These are phyloP conservation scores for Brasilioporus rufonigricans DNA, from an alignment of 768 basidiomycete genomes.

Conservation along the genomic window DNA sequence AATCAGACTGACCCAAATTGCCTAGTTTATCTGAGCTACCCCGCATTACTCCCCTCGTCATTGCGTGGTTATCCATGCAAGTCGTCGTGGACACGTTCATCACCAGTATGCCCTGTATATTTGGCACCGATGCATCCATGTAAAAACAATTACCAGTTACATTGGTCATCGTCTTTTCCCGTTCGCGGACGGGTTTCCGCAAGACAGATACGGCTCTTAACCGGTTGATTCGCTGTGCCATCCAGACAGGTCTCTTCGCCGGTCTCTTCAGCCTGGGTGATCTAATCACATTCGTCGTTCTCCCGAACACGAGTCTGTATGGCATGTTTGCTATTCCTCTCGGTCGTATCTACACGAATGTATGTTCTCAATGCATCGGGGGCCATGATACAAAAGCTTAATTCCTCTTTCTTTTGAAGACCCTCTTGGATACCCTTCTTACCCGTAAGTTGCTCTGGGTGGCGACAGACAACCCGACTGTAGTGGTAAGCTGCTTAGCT, in stretches of 20 bases:
- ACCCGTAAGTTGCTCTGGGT: neutral
- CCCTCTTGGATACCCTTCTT: neutral
- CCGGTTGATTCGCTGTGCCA: neutral
- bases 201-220: neutral
- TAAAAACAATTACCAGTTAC: neutral
- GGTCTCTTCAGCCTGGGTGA: neutral
- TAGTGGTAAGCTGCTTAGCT: neutral
- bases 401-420: neutral
- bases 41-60: constrained; percentile 32
- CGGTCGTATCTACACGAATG: neutral
- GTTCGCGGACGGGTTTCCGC: neutral
- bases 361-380: neutral
- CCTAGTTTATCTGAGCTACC: constrained; percentile 41
- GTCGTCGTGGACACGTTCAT: neutral
- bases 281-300: neutral
- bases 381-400: no score
- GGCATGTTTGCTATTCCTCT: neutral
- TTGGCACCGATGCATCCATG: neutral
- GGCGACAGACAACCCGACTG: neutral
- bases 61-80: neutral
- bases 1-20: neutral
- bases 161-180: neutral
- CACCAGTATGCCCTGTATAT: neutral
- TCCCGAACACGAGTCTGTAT: neutral
- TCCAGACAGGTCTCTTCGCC: neutral